Conservation (phyloP, 176 grass and related monocot species). For the Saccharum spontaneum region DNA sequence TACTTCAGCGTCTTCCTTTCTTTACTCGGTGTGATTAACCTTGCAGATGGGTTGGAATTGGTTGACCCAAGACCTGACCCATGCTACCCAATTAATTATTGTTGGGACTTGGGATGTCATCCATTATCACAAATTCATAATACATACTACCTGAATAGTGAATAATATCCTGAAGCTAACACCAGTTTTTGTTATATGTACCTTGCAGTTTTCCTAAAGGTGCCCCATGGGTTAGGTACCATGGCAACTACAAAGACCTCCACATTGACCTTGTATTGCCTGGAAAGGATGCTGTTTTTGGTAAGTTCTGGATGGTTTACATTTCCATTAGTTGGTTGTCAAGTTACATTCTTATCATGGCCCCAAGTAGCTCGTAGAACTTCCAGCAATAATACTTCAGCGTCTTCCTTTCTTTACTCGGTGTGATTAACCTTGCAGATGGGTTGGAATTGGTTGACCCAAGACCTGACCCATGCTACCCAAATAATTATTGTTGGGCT, state of each 20-base stretch:
- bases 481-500: not conserved
- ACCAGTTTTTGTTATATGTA: not conserved
- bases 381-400: not conserved
- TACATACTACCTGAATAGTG: not conserved
- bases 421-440: not conserved
- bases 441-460: not conserved
- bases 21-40: not conserved
- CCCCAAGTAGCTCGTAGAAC: not conserved
- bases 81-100: not conserved
- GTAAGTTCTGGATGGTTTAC: conserved; percentile 41
- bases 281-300: conserved; percentile 68
- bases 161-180: not conserved
- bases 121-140: not conserved
- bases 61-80: not conserved
- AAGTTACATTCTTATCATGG: not conserved
- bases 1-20: not conserved
- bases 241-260: conserved; percentile 66
- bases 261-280: conserved; percentile 72
- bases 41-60: not conserved
- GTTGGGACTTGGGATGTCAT: not conserved
- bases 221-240: conserved; percentile 81
- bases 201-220: conserved; percentile 75
- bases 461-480: not conserved
- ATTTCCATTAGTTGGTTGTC: not conserved
- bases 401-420: not conserved